Percentiles rank a stretch among this genome's conserved stretches.
Evolutionary conservation across 2,329 filamentous ascomycete species (phyloP).

Genomic region (Fonsecaea pugnacius): DNA sequence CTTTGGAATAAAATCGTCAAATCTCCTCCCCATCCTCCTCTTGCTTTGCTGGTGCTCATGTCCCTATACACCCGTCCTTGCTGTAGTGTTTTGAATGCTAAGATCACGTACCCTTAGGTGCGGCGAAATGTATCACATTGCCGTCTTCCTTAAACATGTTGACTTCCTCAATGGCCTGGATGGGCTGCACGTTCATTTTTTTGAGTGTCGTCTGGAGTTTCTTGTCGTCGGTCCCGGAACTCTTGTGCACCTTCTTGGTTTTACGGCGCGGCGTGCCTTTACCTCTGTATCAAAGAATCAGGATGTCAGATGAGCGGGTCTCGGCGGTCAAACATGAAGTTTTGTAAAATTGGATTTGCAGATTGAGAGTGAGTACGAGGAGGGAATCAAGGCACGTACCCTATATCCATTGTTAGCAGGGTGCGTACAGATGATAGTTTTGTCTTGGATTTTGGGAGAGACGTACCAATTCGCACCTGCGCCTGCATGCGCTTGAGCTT

Average conservation of each 20-base stretch:
- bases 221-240: constrained; percentile 96
- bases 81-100: not conserved
- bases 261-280: constrained; percentile 98
- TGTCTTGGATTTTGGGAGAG: constrained; percentile 21
- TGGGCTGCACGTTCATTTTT: constrained; percentile 99
- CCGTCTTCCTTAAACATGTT: constrained; percentile 99
- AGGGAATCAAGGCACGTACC: not conserved
- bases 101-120: constrained; percentile 83
- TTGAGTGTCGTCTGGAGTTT: constrained; percentile 97
- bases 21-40: not conserved
- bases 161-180: constrained; percentile 99
- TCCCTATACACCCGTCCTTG: not conserved
- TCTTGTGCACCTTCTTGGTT: constrained; percentile 96
- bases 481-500: constrained; percentile 70
- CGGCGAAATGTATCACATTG: constrained; percentile 99
- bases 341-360: not conserved
- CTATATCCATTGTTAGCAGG: not conserved
- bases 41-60: not conserved
- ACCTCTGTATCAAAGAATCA: constrained; percentile 62
- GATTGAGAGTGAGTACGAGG: not conserved
- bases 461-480: constrained; percentile 73
- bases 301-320: not conserved
- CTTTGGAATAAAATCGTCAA: not conserved
- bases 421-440: constrained; percentile 13
- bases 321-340: not conserved